Conservation (phyloP, 202 grass and related monocot genomes). For the Cymbopogon flexuosus region DNA sequence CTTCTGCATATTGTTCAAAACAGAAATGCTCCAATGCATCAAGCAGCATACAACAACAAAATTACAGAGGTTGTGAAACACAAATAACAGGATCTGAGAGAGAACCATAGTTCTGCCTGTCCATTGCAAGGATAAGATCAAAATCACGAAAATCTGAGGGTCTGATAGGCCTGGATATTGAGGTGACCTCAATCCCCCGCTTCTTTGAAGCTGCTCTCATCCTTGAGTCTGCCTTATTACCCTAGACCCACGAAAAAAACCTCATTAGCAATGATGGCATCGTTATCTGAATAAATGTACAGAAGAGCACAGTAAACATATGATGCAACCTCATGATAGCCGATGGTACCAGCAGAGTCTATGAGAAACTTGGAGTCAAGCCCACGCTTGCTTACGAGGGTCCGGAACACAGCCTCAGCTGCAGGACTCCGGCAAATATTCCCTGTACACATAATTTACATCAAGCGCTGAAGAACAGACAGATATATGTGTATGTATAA, state of each 20-base stretch:
- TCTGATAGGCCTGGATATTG: slow-evolving; percentile 77
- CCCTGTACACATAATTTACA: slow-evolving; percentile 39
- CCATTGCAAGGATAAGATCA: slow-evolving; percentile 94
- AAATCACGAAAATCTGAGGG: slow-evolving; percentile 89
- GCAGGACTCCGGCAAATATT: slow-evolving; percentile 97
- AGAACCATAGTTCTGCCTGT: slow-evolving; percentile 82
- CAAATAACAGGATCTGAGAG: neutral
- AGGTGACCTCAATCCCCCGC: slow-evolving; percentile 81
- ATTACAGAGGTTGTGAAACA: neutral
- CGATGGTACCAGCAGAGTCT: slow-evolving; percentile 89
- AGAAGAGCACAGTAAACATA: slow-evolving; percentile 11
- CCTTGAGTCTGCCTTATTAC: slow-evolving; percentile 74
- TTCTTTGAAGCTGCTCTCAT: slow-evolving; percentile 83
- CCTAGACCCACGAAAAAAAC: slow-evolving; percentile 25
- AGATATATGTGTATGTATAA: neutral
- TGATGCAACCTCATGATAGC: slow-evolving; percentile 73
- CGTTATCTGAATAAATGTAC: neutral
- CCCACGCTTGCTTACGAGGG: slow-evolving; percentile 61
- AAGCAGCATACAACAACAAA: neutral
- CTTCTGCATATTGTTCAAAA: slow-evolving; percentile 50
- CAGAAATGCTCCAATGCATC: slow-evolving; percentile 9
- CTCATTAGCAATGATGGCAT: neutral
- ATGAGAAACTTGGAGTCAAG: slow-evolving; percentile 64
- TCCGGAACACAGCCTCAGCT: slow-evolving; percentile 82
- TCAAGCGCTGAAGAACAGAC: slow-evolving; percentile 14